Base-by-base conservation (phyloP, 345 rosid genomes). In the Streptanthus diversifolius region DNA sequence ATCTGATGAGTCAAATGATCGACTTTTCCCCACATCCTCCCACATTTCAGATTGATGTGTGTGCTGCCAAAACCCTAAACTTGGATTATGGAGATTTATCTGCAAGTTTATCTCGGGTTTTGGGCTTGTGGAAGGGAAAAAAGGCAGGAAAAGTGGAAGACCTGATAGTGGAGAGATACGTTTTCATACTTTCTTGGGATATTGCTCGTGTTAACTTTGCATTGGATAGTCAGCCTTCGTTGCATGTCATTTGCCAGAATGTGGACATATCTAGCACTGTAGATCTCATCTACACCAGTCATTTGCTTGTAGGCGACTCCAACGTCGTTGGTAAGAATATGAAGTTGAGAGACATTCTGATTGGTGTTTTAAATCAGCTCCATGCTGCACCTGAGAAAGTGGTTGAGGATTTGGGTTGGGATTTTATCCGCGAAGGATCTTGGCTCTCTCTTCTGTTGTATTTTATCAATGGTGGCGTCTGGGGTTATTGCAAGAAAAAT, bases 131-230 rank as follows among this genome's bases (percentile, higher is more conserved):
- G 99, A 86, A 85, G 68, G 92, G 93, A 15, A 87, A 77, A 76
- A 86, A 76, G 63, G 86, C 98, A 63, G 75, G 60, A 60, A 74
- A 77, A 33, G 80, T 86, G 77, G 98, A 87, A 85, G 99, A 91
- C 73, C 83, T 91, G 71, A 77, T 95, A 39, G 81, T 90, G 74
- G 99, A 95, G 84, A 87, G 99, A 81, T 95, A 95, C 77, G 48
- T 90, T 53, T 95, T 88, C 79, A 55, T 80, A 18, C 96, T 95
- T 76, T 88, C 95, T 80, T 86, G 88, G 82, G 99, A 95, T 82
- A 75, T 90, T 69, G 83, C 92, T 61, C 66, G 73, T 24, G 66
- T 75, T 71, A 73, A 78, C 44, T 66, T 72, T 36, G 45, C 79
- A 36, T 56, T 70, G 39, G 85, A 82, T 48, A 36, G 57, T 76